Percentiles rank a stretch among this genome's conserved stretches.
Conservation (phyloP, 73 alveolate species). For the Blepharisma japonicum region DNA sequence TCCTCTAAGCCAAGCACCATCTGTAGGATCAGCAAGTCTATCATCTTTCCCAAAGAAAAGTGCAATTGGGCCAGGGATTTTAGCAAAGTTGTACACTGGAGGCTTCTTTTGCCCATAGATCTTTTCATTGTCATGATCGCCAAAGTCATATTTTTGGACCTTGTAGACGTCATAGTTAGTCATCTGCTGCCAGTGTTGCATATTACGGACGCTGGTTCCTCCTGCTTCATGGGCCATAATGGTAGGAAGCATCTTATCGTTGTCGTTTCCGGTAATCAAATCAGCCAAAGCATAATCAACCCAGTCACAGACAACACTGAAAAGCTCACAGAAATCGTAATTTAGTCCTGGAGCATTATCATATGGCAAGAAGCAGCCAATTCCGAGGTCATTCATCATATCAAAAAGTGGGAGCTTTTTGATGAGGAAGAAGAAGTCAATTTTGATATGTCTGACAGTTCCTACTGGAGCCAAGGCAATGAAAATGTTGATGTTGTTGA, state of each 20-base stretch:
- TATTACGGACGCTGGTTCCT: constrained; percentile 85
- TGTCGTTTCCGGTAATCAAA: constrained; percentile 44
- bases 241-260: constrained; percentile 51
- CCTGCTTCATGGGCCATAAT: constrained; percentile 91
- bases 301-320: constrained; percentile 43
- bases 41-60: constrained; percentile 54
- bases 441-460: constrained; percentile 32
- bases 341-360: not conserved
- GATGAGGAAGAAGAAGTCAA: constrained; percentile 26
- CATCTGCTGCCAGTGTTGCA: constrained; percentile 77
- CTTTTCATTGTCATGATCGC: constrained; percentile 64
- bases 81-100: constrained; percentile 79
- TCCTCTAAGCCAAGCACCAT: constrained; percentile 38
- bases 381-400: constrained; percentile 38
- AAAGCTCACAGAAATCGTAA: constrained; percentile 40
- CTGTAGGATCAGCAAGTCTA: constrained; percentile 42
- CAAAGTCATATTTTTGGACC: constrained; percentile 68
- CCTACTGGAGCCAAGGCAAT: constrained; percentile 63
- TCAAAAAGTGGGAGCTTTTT: constrained; percentile 35
- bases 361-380: constrained; percentile 30
- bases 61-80: constrained; percentile 61
- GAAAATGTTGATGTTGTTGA: constrained; percentile 41
- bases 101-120: constrained; percentile 80
- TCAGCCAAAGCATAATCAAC: constrained; percentile 44
- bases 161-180: constrained; percentile 32